Evolutionary conservation across 2,329 filamentous ascomycete genomes (phyloP), one percentile per base, ranked within the genome.

Genomic region (Seiridium unicorne): DNA sequence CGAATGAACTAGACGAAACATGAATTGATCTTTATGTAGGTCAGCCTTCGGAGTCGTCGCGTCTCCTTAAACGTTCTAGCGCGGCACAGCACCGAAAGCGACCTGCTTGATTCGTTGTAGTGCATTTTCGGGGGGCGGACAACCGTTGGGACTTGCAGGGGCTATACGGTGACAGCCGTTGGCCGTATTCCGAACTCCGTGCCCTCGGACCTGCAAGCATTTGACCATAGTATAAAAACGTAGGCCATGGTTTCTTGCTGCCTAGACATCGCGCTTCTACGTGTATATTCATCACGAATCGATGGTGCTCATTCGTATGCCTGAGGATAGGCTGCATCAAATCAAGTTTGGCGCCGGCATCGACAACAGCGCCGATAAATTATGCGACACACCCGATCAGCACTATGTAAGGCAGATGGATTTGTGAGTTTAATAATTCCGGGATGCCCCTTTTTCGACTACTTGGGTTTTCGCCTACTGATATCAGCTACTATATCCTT

Each of bases 401-500:
- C 8, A 10, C 26, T 31, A 5, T 26, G 5, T 35, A 31, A 31
- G 4, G 8, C 42, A 13, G 42, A 44, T 3, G 8, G 18, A 26
- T 26, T 26, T 26, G 18, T 26, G 18, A 26, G 1, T 26, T 26
- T 26, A 26, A 26, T 26, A 26, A 26, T 26, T 26, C 18, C 18
- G 18, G 18, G 18, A 26, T 26, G 18, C 18, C 18, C 18, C 2
- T 26, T 26, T 26, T 26, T 26, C 18, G 18, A 26, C 18, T 53
- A 53, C 38, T n/a, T 6, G 49, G 49, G 18, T 35, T 26, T 35
- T 54, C 31, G 47, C 26, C 57, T 59, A 54, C 58, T 60, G 6
- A 59, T 63, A 44, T 62, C 58, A 1, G 67, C 69, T 40, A 74
- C 62, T n/a, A 77, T 56, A 55, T 70, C 67, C 55, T 70, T 67